Percentiles rank a stretch among this genome's conserved stretches.
These are phyloP conservation scores for Metschnikowia vanudenii DNA, from an alignment of 805 yeast genomes.

Conservation along the genomic window DNA sequence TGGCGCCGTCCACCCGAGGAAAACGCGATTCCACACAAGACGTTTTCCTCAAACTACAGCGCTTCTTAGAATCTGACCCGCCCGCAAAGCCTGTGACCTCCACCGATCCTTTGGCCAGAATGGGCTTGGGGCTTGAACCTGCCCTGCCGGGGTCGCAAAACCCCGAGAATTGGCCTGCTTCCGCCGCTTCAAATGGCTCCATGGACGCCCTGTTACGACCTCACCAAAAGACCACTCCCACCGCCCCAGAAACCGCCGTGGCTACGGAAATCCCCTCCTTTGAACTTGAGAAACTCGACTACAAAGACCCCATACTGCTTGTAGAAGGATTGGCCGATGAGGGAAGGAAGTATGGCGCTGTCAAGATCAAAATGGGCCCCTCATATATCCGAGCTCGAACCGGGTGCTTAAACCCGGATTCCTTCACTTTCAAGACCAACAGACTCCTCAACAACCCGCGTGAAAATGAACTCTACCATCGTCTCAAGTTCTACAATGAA, in stretches of 20 bases:
- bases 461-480: constrained; percentile 41
- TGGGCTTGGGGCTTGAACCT: constrained; percentile 4
- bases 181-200: background rate
- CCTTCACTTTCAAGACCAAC: constrained; percentile 52
- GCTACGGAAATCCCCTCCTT: constrained; percentile 50
- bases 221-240: too few species aligned
- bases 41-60: constrained; percentile 5
- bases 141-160: background rate
- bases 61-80: background rate
- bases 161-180: background rate
- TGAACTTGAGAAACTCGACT: constrained; percentile 48
- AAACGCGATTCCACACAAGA: constrained; percentile 6
- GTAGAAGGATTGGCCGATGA: constrained; percentile 50
- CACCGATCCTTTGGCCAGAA: background rate
- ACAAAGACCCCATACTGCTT: constrained; percentile 61
- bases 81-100: background rate
- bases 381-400: constrained; percentile 21
- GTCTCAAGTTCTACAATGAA: constrained; percentile 48
- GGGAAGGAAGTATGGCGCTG: constrained; percentile 68
- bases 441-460: constrained; percentile 47
- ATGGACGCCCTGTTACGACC: background rate
- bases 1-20: background rate
- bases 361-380: constrained; percentile 67
- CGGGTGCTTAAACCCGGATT: constrained; percentile 42
- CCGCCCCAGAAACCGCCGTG: background rate